Conservation (phyloP, 2,329 filamentous ascomycete genomes). For the Penicillium capsulatum region DNA sequence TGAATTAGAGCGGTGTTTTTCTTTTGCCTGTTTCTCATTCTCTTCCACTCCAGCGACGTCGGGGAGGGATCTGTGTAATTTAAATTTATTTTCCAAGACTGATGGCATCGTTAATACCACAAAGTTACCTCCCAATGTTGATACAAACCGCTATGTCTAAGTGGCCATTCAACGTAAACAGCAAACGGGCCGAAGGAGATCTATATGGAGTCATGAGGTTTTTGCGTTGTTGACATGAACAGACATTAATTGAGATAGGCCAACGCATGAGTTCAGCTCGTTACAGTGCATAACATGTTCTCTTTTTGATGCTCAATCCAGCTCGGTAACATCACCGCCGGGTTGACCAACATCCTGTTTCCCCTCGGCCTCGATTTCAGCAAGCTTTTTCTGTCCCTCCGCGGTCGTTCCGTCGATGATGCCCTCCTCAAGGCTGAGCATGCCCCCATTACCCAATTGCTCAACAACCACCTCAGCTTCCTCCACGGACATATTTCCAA, state of each 20-base stretch:
- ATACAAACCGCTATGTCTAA: no score
- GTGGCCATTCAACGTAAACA: no score
- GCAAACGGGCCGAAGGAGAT: no score
- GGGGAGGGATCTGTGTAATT: conserved; percentile 23
- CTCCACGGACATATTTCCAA: conserved; percentile 82
- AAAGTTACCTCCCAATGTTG: neutral
- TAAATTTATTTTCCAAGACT: conserved; percentile 23
- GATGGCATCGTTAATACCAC: conserved; percentile 26
- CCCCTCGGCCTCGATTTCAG: conserved; percentile 64
- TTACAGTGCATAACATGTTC: conserved; percentile 1
- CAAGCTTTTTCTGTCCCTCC: conserved; percentile 71
- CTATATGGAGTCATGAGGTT: no score
- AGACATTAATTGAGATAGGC: no score
- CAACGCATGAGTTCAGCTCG: conserved; percentile 6
- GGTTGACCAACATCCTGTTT: conserved; percentile 46
- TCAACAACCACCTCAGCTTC: conserved; percentile 83
- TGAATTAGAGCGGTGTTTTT: conserved; percentile 7
- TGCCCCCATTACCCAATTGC: conserved; percentile 75
- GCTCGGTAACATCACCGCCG: conserved; percentile 46
- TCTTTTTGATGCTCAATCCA: conserved; percentile 25
- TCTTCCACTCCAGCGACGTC: conserved; percentile 19
- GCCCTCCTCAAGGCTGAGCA: conserved; percentile 85
- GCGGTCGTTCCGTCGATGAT: conserved; percentile 94
- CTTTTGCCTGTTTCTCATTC: conserved; percentile 7
- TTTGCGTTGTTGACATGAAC: no score